Base-by-base conservation (phyloP, 768 basidiomycete genomes). In the Boletus tomentosulus region DNA sequence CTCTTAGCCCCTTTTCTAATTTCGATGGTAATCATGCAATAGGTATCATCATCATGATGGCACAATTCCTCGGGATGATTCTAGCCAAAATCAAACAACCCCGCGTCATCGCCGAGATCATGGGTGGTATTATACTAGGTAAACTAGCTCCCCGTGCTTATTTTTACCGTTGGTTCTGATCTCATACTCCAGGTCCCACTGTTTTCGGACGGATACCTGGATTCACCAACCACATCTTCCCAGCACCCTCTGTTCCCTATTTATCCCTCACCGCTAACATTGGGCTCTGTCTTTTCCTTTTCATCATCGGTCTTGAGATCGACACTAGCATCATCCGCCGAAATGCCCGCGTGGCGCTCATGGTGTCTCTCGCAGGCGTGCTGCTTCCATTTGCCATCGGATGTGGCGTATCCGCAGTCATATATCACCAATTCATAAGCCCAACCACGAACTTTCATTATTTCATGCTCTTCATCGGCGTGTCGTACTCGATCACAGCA, bases 401-500 rank as follows among this genome's bases (percentile, higher is more conserved):
- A 4, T 84, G 88, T 0, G 92, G 80, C 0, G 72, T 85, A 28
- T 78, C 84, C 3, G 80, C 89, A 2, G 87, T 85, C 0, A 71
- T 97, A 7, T 98, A 94, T 72, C 71, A 84, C 50, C 64, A 74
- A 8, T 96, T 95, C 70, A 82, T 91, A 55, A 76, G 81, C 58
- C 63, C 72, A 1, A 68, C 71, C 50, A 76, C 82, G 49, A 76
- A 83, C 54, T 94, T 88, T 66, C 84, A 89, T 0, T 79, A 97
- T 66, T 98, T 98, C 72, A 85, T 97, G 81, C 83, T 99, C 38
- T 98, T 98, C 71, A 83, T 89, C 30, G 93, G 92, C 27, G 92
- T 96, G 8, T 90, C 93, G 0, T 94, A 84, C 73, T 86, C 88
- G 0, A 92, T 92, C 66, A 92, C 90, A 0, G 90, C 90, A 0